Evolutionary conservation across 2,329 filamentous ascomycete genomes (phyloP), one percentile per base, ranked within the genome.

Genomic region (Macroventuria anomochaeta): DNA sequence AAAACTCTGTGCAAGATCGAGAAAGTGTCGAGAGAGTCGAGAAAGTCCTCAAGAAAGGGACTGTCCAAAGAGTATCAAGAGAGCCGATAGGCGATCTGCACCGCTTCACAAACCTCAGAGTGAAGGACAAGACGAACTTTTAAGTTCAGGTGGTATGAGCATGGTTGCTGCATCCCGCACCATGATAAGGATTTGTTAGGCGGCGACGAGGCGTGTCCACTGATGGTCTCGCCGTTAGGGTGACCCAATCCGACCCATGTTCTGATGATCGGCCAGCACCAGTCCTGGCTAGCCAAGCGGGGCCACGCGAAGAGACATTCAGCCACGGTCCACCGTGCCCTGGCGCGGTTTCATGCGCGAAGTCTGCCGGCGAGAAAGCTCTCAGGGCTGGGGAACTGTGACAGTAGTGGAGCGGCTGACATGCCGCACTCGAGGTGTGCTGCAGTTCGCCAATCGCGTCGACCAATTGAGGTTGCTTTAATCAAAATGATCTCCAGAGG

Each of bases 161-260:
- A 49, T 55, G 52, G 40, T 55, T 63, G 50, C 44, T 53, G 59
- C 61, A 71, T 69, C 62, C 68, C 68, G 61, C 68, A 61, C 63
- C 65, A 60, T 65, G 68, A 71, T 71, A 72, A 71, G 69, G 66
- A 64, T 65, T 65, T 65, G 62, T 59, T 61, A 57, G 57, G 63
- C 63, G 44, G 41, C 47, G 29, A 44, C 39, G 44, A 53, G 50
- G 41, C 52, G 51, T 54, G 44, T 23, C 44, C 39, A 39, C 44
- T 40, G 44, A 34, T 50, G 58, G 54, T 58, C 61, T 63, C 59
- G 61, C 62, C 59, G 62, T 64, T 53, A 32, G 29, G n/a, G 41
- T 52, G 37, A n/a, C 34, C 65, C 65, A 66, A 64, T 67, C 59
- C 55, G 29, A 54, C 44, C 51, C 51, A 40, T 54, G 44, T 20